These are phyloP conservation scores for Penicillium dipodomyicola DNA, from an alignment of 495 filamentous ascomycete species.

Conservation along the genomic window DNA sequence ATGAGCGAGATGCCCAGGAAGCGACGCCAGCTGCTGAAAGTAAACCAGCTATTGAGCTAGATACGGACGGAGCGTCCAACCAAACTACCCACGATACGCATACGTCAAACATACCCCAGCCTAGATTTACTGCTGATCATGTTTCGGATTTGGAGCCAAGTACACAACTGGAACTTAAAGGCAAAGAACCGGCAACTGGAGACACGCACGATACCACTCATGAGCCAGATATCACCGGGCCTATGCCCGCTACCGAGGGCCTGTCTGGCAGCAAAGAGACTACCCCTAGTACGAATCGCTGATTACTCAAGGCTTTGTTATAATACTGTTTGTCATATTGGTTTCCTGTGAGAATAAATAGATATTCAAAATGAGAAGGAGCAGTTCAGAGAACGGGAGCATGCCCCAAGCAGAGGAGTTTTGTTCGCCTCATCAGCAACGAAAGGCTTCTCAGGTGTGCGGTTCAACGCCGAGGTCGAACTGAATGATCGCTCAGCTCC, in stretches of 20 bases:
- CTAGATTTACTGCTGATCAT: not conserved
- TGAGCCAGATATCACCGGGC: not conserved
- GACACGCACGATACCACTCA: not conserved
- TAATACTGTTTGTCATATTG: not conserved
- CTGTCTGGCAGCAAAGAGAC: not conserved
- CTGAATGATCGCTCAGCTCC: too few relatives aligned
- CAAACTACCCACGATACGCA: not conserved
- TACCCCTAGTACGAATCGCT: not conserved
- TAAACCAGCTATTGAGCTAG: not conserved
- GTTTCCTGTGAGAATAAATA: not conserved
- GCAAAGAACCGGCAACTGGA: not conserved
- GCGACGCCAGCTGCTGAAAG: not conserved
- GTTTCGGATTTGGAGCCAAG: not conserved
- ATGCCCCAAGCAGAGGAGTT: too few relatives aligned
- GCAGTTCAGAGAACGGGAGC: too few relatives aligned
- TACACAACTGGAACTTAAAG: not conserved
- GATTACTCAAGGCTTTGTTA: not conserved
- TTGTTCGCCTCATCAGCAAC: too few relatives aligned
- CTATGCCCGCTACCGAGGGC: not conserved
- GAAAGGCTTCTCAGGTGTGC: too few relatives aligned
- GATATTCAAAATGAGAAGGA: not conserved
- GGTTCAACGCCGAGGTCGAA: too few relatives aligned
- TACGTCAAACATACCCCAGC: not conserved
- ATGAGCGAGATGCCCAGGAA: not conserved
- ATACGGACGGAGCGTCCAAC: not conserved